phyloP scores from a whole-genome alignment of 768 basidiomycete genomes.

The Naematelia encephala region DNA sequence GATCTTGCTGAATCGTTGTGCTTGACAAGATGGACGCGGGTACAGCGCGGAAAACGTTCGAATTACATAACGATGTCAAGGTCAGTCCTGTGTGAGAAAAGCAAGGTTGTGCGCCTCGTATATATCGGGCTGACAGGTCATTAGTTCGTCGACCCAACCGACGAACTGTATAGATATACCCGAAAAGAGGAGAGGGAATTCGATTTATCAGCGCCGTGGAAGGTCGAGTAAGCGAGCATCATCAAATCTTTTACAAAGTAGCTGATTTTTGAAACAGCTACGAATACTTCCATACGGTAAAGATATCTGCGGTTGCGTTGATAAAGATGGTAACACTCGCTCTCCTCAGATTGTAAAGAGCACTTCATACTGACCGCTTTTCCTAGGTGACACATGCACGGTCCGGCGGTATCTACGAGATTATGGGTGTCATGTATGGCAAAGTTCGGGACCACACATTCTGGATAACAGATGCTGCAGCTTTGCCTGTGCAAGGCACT shows the following conservation, averaged over 20 bases:
- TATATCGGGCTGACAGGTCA: slow-evolving; percentile 9
- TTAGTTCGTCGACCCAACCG: slow-evolving; percentile 41
- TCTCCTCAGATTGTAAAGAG: neutral
- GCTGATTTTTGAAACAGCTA: slow-evolving; percentile 44
- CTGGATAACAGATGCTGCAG: slow-evolving; percentile 89
- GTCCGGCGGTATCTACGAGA: slow-evolving; percentile 95
- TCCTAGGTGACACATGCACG: slow-evolving; percentile 70
- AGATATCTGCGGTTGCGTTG: slow-evolving; percentile 56
- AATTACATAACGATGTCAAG: slow-evolving; percentile 51
- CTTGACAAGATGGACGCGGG: slow-evolving; percentile 12
- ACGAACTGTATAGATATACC: slow-evolving; percentile 50
- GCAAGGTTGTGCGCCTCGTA: neutral
- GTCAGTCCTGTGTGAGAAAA: too few relatives aligned
- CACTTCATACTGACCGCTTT: neutral
- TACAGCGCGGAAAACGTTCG: slow-evolving; percentile 50
- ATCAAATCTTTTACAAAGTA: neutral
- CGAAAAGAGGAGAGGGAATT: slow-evolving; percentile 48
- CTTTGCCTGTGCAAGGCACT: slow-evolving; percentile 94
- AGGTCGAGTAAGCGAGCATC: slow-evolving; percentile 64
- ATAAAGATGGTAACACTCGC: slow-evolving; percentile 56
- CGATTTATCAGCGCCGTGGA: slow-evolving; percentile 77
- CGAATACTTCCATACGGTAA: slow-evolving; percentile 55
- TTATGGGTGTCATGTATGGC: slow-evolving; percentile 99
- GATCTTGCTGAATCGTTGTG: neutral
- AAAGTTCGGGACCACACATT: slow-evolving; percentile 62